Percentiles rank a stretch among this genome's conserved stretches.
Conservation (phyloP, 2,329 filamentous ascomycete genomes). For the Colletotrichum sp. region DNA sequence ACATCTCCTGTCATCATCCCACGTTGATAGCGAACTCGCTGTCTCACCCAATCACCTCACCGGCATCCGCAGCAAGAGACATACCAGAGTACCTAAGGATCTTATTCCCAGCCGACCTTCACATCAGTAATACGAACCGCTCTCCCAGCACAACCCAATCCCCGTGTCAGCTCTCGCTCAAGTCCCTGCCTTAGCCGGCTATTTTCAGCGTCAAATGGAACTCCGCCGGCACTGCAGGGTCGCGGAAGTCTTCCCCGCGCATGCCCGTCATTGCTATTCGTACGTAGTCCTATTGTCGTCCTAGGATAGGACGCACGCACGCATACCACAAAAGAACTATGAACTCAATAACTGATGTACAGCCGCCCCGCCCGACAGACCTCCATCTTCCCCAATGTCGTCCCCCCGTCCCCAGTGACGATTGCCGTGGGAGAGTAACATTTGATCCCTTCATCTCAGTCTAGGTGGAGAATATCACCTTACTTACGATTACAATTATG, state of each 20-base stretch:
- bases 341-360: neutral
- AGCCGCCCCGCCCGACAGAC: neutral
- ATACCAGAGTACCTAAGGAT: neutral
- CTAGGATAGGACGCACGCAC: neutral
- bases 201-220: conserved; percentile 6
- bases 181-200: neutral
- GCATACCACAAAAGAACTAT: neutral
- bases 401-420: neutral
- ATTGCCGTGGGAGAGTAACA: neutral
- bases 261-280: neutral
- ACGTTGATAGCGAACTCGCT: neutral
- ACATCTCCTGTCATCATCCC: neutral
- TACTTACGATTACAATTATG: neutral
- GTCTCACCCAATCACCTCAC: neutral
- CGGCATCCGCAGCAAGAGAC: neutral
- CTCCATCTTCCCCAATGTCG: neutral
- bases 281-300: neutral
- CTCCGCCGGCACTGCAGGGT: neutral
- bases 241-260: neutral
- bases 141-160: conserved; percentile 6
- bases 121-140: conserved; percentile 5
- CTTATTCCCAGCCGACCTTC: neutral
- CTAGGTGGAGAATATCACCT: neutral
- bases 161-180: neutral
- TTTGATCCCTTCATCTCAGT: neutral